phyloP scores from a whole-genome alignment of 108 stramenopile genomes.

The Seminavis robusta region DNA sequence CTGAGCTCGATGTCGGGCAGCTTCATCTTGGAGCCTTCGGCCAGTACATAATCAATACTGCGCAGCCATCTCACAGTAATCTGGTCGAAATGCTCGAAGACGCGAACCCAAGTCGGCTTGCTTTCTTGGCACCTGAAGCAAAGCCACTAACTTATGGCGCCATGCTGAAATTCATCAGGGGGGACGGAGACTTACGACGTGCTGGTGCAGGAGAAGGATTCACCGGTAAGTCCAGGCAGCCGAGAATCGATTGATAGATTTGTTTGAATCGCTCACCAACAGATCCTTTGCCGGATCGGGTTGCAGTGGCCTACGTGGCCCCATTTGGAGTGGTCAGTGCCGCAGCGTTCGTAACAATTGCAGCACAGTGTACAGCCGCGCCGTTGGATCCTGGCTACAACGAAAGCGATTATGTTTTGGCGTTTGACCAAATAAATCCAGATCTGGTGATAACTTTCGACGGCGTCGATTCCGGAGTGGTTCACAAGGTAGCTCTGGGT shows the following conservation, averaged over 20 bases:
- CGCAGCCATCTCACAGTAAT: no score
- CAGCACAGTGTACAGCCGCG: conserved; percentile 5
- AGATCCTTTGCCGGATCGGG: neutral
- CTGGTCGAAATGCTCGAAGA: neutral
- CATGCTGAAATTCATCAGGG: conserved; percentile 6
- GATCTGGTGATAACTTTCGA: conserved; percentile 3
- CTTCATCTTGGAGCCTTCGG: neutral
- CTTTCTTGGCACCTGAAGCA: neutral
- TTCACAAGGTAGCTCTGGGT: neutral
- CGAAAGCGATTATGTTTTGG: neutral
- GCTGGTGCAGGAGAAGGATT: no score
- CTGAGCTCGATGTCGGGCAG: neutral
- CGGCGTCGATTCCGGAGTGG: neutral
- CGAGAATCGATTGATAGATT: no score
- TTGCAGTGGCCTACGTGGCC: conserved; percentile 8
- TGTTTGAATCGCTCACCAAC: no score
- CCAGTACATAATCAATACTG: neutral
- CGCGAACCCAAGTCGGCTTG: neutral
- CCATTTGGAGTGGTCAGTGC: conserved; percentile 6
- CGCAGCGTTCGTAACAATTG: conserved; percentile 4
- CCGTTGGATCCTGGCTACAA: conserved; percentile 9
- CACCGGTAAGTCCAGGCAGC: no score
- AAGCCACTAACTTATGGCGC: conserved; percentile 1
- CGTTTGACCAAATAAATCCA: conserved; percentile 9
- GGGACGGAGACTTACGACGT: conserved; percentile 3